These are phyloP conservation scores for Echria macrotheca DNA, from an alignment of 495 filamentous ascomycete species.

Conservation along the genomic window DNA sequence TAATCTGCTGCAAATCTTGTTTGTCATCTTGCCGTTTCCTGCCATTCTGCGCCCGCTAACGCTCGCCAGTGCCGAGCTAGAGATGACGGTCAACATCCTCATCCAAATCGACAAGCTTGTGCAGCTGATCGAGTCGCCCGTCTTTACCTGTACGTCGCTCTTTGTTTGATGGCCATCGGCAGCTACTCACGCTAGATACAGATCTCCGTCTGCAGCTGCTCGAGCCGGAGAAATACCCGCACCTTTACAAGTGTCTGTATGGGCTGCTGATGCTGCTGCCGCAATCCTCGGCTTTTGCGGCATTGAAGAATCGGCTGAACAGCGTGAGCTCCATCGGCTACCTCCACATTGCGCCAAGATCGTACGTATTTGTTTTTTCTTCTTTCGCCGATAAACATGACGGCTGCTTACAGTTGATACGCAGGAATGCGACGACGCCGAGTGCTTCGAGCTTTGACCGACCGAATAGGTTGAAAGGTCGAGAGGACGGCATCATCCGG, in stretches of 20 bases:
- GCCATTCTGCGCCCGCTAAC: too few species aligned
- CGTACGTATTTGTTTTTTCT: conserved; percentile 53
- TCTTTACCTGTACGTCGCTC: conserved; percentile 87
- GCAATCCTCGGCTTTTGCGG: conserved; percentile 94
- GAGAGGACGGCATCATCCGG: conserved; percentile 77
- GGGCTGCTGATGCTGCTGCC: conserved; percentile 96
- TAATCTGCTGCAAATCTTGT: conserved; percentile 95
- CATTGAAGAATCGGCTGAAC: conserved; percentile 93
- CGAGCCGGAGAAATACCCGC: conserved; percentile 94
- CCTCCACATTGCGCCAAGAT: conserved; percentile 74
- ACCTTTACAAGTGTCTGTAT: conserved; percentile 97
- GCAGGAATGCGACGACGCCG: conserved; percentile 43
- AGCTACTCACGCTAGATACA: too few species aligned
- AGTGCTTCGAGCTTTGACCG: conserved; percentile 61
- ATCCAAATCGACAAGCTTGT: conserved; percentile 99
- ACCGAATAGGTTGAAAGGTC: conserved; percentile 72
- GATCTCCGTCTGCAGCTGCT: conserved; percentile 94
- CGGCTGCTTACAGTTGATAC: too few species aligned
- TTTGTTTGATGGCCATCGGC: too few species aligned
- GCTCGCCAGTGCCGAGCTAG: conserved; percentile 72
- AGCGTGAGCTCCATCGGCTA: conserved; percentile 96
- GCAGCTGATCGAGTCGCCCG: conserved; percentile 92
- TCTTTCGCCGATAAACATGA: conserved; percentile 19
- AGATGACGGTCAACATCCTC: conserved; percentile 98
- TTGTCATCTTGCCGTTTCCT: conserved; percentile 22